These are phyloP conservation scores for Teratosphaeria viscida DNA, from an alignment of 2,329 filamentous ascomycete species.

Conservation along the genomic window DNA sequence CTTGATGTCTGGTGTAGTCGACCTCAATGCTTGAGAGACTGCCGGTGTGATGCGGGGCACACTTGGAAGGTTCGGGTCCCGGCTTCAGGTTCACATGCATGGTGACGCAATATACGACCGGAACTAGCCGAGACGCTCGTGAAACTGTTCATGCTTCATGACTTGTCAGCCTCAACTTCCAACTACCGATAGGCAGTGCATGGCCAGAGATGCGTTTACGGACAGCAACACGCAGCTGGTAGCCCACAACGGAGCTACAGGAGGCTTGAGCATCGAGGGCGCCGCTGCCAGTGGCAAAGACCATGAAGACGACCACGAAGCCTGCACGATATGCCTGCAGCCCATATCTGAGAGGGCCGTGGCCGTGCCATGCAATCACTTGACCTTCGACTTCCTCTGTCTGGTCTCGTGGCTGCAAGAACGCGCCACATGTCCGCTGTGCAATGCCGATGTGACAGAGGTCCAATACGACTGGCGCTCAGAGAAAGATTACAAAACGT, in stretches of 20 bases:
- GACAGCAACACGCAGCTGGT: conserved; percentile 3
- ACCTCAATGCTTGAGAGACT: not conserved
- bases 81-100: not conserved
- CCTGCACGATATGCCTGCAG: conserved; percentile 84
- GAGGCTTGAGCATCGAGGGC: conserved; percentile 19
- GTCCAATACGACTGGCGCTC: conserved; percentile 56
- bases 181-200: not conserved
- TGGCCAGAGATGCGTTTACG: conserved; percentile 3
- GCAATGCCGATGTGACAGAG: conserved; percentile 44
- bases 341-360: conserved; percentile 60
- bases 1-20: not conserved
- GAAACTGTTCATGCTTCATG: not conserved
- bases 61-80: not conserved
- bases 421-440: conserved; percentile 66
- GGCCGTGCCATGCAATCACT: conserved; percentile 67
- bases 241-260: conserved; percentile 10
- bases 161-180: not conserved
- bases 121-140: not conserved
- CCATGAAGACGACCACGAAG: conserved; percentile 26
- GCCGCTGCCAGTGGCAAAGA: conserved; percentile 9
- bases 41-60: not conserved
- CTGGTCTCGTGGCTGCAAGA: conserved; percentile 71
- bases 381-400: conserved; percentile 76
- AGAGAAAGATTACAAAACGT: conserved; percentile 47
- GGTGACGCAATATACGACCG: not conserved